phyloP scores from a whole-genome alignment of 1,139 yeast species.

The Geotrichum fermentans region DNA sequence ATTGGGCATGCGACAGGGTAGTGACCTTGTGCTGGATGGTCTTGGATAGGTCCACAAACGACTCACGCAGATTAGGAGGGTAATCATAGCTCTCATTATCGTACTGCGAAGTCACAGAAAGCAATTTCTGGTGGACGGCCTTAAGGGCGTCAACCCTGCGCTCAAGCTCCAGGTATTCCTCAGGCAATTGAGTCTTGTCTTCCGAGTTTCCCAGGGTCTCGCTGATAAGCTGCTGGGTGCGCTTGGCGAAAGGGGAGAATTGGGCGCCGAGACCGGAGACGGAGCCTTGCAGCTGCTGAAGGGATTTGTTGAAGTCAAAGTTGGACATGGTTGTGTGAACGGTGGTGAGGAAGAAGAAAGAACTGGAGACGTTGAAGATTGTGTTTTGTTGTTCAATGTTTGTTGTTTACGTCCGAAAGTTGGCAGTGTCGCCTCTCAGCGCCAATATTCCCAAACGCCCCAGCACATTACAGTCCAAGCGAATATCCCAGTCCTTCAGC shows the following conservation, averaged over 20 bases:
- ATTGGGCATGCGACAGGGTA: slow-evolving; percentile 66
- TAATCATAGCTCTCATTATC: slow-evolving; percentile 80
- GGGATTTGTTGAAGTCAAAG: slow-evolving; percentile 36
- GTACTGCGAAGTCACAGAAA: slow-evolving; percentile 67
- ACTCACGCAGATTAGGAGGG: slow-evolving; percentile 65
- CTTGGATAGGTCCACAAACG: slow-evolving; percentile 69
- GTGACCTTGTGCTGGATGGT: slow-evolving; percentile 61
- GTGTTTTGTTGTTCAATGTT: not conserved
- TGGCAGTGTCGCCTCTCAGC: no score
- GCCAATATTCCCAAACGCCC: no score
- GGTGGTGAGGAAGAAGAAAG: not conserved
- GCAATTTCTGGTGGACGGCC: slow-evolving; percentile 63
- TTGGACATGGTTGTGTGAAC: not conserved
- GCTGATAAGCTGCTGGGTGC: slow-evolving; percentile 74
- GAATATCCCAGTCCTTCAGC: no score
- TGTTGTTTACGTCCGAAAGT: no score
- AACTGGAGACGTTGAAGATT: not conserved
- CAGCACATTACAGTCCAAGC: no score
- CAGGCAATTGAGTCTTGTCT: slow-evolving; percentile 77
- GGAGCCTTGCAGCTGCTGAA: slow-evolving; percentile 36
- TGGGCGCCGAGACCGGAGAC: slow-evolving; percentile 39
- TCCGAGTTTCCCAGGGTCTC: slow-evolving; percentile 75
- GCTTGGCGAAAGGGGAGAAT: slow-evolving; percentile 64
- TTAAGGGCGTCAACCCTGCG: slow-evolving; percentile 70
- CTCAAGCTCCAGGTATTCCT: slow-evolving; percentile 74